These are phyloP conservation scores for Apiotrichum gamsii DNA, from an alignment of 1,284 basidiomycete species.

Conservation along the genomic window DNA sequence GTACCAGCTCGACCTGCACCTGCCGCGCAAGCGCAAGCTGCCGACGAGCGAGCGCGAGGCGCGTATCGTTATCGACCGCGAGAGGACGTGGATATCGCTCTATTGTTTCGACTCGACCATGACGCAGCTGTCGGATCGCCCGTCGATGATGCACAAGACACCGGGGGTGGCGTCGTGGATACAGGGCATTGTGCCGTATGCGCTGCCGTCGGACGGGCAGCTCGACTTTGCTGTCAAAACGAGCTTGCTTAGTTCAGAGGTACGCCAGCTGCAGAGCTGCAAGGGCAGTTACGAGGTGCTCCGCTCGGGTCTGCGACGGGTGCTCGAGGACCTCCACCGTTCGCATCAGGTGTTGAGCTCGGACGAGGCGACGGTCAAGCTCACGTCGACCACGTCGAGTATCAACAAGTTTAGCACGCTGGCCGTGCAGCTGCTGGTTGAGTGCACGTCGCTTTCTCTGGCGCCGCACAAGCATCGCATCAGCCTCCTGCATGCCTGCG, in stretches of 20 bases:
- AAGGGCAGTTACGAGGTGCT: constrained; percentile 17
- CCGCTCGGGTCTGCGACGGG: constrained; percentile 15
- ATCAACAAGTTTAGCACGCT: constrained; percentile 21
- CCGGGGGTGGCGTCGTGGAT: constrained; percentile 16
- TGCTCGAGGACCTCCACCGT: constrained; percentile 18
- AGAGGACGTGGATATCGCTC: constrained; percentile 24
- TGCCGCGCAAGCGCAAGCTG: constrained; percentile 14
- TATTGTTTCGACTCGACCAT: constrained; percentile 21
- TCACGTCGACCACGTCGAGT: constrained; percentile 19
- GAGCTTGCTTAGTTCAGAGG: constrained; percentile 11
- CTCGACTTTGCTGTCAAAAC: constrained; percentile 23
- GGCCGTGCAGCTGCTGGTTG: constrained; percentile 15
- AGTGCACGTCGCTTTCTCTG: constrained; percentile 17
- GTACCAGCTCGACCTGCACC: constrained; percentile 26
- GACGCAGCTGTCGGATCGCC: constrained; percentile 19
- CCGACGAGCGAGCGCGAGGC: constrained; percentile 22
- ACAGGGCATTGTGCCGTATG: constrained; percentile 13
- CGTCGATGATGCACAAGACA: constrained; percentile 18
- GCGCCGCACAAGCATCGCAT: constrained; percentile 17
- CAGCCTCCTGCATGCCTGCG: constrained; percentile 16
- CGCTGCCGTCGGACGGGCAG: constrained; percentile 19
- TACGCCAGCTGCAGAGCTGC: constrained; percentile 18
- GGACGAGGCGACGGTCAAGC: constrained; percentile 5
- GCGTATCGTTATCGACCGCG: constrained; percentile 19
- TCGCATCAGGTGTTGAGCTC: constrained; percentile 10